Conservation (phyloP, 352 stramenopile species). For the Globisporangium splendens region DNA sequence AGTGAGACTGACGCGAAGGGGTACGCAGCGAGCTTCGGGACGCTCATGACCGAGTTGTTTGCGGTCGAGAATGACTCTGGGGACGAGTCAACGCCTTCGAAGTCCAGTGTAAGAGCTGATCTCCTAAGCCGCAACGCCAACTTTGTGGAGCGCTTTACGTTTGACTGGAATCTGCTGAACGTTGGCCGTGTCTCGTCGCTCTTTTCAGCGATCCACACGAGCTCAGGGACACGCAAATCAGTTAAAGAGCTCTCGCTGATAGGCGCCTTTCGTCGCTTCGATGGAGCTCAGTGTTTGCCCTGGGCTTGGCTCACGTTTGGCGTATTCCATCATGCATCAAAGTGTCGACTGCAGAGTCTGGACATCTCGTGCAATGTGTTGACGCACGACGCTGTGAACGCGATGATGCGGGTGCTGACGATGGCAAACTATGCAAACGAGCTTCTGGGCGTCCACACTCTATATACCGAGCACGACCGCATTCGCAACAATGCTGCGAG, state of each 20-base stretch:
- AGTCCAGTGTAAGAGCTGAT: background rate
- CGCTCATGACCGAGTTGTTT: conserved; percentile 29
- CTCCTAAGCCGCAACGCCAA: background rate
- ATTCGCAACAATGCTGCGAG: background rate
- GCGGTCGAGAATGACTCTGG: background rate
- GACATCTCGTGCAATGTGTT: conserved; percentile 43
- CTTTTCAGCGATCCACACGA: conserved; percentile 31
- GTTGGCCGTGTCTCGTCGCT: conserved; percentile 28
- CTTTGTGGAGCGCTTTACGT: conserved; percentile 16
- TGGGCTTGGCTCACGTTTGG: conserved; percentile 43
- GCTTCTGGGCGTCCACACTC: background rate
- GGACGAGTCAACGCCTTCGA: background rate
- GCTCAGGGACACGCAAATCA: conserved; percentile 1
- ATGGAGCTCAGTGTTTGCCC: conserved; percentile 15
- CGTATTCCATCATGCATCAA: conserved; percentile 21
- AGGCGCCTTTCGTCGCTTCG: conserved; percentile 21
- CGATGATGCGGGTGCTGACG: conserved; percentile 16
- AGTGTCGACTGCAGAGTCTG: conserved; percentile 16
- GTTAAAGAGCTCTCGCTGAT: conserved; percentile 31
- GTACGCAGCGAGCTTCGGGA: conserved; percentile 16
- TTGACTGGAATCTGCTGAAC: conserved; percentile 30
- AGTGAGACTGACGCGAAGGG: background rate
- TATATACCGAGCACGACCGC: conserved; percentile 1
- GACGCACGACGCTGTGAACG: conserved; percentile 21
- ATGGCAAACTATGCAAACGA: conserved; percentile 2